Evolutionary conservation across 1,284 basidiomycete genomes (phyloP).

Genomic region (Lentinula novae-zelandiae): DNA sequence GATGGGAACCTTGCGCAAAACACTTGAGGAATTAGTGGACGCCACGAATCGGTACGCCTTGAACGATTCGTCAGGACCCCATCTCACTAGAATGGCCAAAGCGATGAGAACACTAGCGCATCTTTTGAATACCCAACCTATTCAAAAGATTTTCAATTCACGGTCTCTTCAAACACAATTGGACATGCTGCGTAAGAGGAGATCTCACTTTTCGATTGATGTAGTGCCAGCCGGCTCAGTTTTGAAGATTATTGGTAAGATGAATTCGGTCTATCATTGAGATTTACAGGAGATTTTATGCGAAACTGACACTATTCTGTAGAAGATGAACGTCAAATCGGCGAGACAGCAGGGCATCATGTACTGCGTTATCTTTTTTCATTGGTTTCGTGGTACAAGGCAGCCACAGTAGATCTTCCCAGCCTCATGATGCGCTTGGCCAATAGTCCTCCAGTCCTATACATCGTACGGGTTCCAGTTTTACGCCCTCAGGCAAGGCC

Average conservation of each 20-base stretch:
- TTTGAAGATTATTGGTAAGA: not conserved
- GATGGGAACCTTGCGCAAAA: conserved; percentile 2
- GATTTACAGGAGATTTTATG: not conserved
- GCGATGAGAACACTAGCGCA: conserved; percentile 1
- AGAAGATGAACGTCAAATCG: conserved; percentile 13
- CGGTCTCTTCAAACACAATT: conserved; percentile 9
- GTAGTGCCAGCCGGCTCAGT: not conserved
- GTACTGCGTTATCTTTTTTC: conserved; percentile 15
- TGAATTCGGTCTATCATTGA: not conserved
- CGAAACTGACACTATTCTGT: not conserved
- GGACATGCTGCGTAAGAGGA: not conserved
- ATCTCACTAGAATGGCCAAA: conserved; percentile 6
- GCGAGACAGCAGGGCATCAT: conserved; percentile 11
- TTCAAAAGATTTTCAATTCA: conserved; percentile 6
- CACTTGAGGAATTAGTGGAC: not conserved
- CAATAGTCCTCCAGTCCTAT: not conserved
- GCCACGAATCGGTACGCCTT: not conserved
- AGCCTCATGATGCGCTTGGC: conserved; percentile 1
- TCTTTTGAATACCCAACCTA: conserved; percentile 4
- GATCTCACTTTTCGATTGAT: not conserved
- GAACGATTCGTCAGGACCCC: not conserved
- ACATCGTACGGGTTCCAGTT: conserved; percentile 4
- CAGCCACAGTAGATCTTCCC: conserved; percentile 1
- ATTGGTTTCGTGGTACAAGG: conserved; percentile 13
- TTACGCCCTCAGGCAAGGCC: not conserved